Conservation (phyloP, 2,329 filamentous ascomycete genomes). For the Huntiella savannae region DNA sequence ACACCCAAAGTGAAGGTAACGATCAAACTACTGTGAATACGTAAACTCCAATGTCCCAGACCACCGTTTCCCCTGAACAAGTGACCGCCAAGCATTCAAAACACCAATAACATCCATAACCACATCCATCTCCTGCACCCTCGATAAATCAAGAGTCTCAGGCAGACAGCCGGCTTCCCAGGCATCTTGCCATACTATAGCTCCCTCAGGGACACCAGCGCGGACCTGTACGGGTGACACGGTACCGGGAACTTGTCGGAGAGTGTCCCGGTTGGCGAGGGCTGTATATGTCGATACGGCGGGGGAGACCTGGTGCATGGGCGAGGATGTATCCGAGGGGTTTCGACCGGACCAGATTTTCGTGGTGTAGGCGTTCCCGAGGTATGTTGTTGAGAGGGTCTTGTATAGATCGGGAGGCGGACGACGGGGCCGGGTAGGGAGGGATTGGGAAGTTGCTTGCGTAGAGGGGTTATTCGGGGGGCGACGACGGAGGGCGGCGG, state of each 20-base stretch:
- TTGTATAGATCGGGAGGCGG: slow-evolving; percentile 7
- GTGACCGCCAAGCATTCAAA: background rate
- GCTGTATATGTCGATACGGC: slow-evolving; percentile 10
- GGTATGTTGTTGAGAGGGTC: slow-evolving; percentile 14
- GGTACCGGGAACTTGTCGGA: slow-evolving; percentile 23
- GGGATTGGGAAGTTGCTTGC: background rate
- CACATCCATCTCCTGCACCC: background rate
- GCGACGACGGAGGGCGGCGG: slow-evolving; percentile 6
- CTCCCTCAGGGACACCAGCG: slow-evolving; percentile 28
- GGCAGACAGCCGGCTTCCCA: slow-evolving; percentile 31
- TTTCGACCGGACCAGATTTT: slow-evolving; percentile 16
- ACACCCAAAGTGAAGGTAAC: no score
- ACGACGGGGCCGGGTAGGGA: background rate
- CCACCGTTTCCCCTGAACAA: background rate
- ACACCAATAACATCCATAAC: slow-evolving; percentile 7
- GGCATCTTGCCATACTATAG: slow-evolving; percentile 29
- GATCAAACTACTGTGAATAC: no score
- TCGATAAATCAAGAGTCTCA: background rate
- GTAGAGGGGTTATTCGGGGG: slow-evolving; percentile 6
- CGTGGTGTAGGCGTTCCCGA: slow-evolving; percentile 16
- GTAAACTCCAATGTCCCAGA: background rate
- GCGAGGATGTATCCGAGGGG: slow-evolving; percentile 11
- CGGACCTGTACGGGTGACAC: slow-evolving; percentile 29
- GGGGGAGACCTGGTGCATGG: slow-evolving; percentile 3
- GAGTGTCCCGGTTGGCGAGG: slow-evolving; percentile 20